These are phyloP conservation scores for Blastobotrys terrestris DNA, from an alignment of 805 yeast genomes.

Conservation along the genomic window DNA sequence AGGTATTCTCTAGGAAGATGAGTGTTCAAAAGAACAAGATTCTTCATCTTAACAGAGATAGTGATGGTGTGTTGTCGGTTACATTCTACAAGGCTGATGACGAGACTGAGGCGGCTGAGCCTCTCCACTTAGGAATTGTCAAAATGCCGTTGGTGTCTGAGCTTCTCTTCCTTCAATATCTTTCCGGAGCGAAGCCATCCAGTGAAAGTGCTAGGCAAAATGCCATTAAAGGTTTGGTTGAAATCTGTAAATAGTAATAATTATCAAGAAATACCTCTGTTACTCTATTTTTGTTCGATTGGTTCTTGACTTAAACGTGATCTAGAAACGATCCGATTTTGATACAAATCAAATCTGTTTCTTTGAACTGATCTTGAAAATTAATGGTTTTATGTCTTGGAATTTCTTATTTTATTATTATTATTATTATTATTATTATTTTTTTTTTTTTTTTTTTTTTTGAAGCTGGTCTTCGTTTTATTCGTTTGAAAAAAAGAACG, in stretches of 20 bases:
- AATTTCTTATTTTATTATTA: not conserved
- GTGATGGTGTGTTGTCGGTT: constrained; percentile 42
- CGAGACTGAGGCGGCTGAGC: constrained; percentile 19
- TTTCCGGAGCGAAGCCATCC: constrained; percentile 63
- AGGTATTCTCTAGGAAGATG: constrained; percentile 56
- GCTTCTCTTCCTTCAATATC: constrained; percentile 67
- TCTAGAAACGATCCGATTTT: not conserved
- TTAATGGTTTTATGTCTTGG: not conserved
- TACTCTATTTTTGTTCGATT: not conserved
- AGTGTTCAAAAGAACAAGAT: constrained; percentile 72
- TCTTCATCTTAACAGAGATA: constrained; percentile 49
- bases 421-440: not conserved
- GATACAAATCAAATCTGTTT: no score
- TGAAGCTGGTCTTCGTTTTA: no score
- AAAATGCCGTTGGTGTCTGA: constrained; percentile 56
- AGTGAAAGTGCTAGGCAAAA: constrained; percentile 47
- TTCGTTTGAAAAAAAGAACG: no score
- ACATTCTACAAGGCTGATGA: constrained; percentile 39
- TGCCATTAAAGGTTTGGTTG: constrained; percentile 34
- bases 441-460: not conserved
- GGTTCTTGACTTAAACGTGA: not conserved
- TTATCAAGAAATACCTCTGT: no score
- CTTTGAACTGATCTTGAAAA: no score
- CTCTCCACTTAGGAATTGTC: constrained; percentile 50
- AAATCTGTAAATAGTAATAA: not conserved